Base-by-base conservation (phyloP, 2,329 filamentous ascomycete species). In the Phyllosticta citriasiana region DNA sequence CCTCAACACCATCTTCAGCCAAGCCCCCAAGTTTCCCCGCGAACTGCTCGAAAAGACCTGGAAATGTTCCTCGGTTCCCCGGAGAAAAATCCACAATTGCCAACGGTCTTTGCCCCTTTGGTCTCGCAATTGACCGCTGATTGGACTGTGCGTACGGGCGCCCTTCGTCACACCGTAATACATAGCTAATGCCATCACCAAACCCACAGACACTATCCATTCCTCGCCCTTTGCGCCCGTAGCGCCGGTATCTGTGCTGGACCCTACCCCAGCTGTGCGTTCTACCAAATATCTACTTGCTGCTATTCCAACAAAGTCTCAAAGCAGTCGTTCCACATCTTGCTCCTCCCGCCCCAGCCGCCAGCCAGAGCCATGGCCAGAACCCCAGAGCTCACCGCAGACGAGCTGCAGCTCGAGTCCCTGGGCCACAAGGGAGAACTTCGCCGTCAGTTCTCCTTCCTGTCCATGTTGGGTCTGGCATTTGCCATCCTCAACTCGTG, bases 401-500 rank as follows among this genome's bases (percentile, higher is more conserved):
- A 74, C 63, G 72, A 74, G 61, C 67, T 71, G 1, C 70, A 73
- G 57, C 65, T 74, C 24, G 68, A 70, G 54, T 67, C 69, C 22
- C 63, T 86, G 65, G 84, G 84, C 62, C 79, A 84, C 69, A 80
- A 79, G 71, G 78, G 80, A 57, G 82, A 85, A 67, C 71, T 86
- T 58, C 76, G 82, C 66, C 76, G 83, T 26, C 81, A 84, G 64
- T 85, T 84, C 70, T 82, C 78, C 2, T 76, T 80, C 35, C 66
- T 85, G 59, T 80, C 82, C 26, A 85, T 86, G 82, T 74, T 85
- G 50, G 83, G 82, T 16, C 74, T 85, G 62, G 83, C 82, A 4
- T 86, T 85, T 69, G 83, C 83, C 12, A 85, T 85, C 65, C 69
- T 86, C 55, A 86, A 86, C 67, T 83, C 82, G 16, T 86, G 83